Base-by-base conservation (phyloP, 2,329 filamentous ascomycete genomes). In the Monilinia aucupariae region DNA sequence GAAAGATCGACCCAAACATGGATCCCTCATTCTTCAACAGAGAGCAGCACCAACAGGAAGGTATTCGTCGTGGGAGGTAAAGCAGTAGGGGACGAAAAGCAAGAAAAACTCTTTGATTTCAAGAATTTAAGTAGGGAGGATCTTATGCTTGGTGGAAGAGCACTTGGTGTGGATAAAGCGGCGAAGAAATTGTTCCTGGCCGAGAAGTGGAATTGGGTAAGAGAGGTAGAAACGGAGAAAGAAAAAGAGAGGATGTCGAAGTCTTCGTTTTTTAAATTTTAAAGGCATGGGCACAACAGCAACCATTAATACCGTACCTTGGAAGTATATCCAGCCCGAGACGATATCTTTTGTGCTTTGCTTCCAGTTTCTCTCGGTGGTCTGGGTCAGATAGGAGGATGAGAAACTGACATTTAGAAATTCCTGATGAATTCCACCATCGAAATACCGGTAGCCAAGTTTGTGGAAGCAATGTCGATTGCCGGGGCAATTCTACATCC, bases 171-270 rank as follows among this genome's bases (percentile, higher is more conserved):
- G 3, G 81, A 84, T 49, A 76, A 77, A 64, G 77, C 84, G 71
- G 80, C 82, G 0, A 79, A 76, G 64, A 75, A 74, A 9, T 72
- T 87, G 7, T 87, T 87, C 65, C 84, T 81, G 12, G 81, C 83
- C 0, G 75, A 78, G 17, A 76, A 74, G 59, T 87, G 84, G 84
- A 78, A 85, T 67, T 87, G 84, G 84, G 83, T 66, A 67, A 70
- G 64, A 34, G 61, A 59, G 27, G 43, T 63, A 37, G 54, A 63
- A 43, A 63, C 39, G 17, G 53, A 59, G 22, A 59, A 51, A 7
- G 60, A 58, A n/a, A 58, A 37, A 34, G 69, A 73, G 56, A 65
- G 32, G 55, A 63, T 63, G 61, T 48, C 60, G 37, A 56, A 58
- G n/a, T 58, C 61, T 20, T 63, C 61, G 2, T 27, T 52, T 25